Base-by-base conservation (phyloP, 306 rosid species). In the Geum urbanum region DNA sequence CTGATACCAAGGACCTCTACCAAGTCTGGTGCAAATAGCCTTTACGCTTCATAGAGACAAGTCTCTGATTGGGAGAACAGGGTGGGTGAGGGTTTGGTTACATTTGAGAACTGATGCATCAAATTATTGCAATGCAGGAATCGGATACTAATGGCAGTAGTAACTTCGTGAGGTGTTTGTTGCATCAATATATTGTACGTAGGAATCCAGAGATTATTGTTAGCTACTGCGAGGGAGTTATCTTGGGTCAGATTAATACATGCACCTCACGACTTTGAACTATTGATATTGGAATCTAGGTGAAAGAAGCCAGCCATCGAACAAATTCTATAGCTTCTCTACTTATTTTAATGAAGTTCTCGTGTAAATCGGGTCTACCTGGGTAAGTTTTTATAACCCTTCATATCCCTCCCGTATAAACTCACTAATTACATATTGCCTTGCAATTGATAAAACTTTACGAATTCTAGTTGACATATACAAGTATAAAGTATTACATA, bases 1-100 rank as follows among this genome's bases (percentile, higher is more conserved):
- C 41, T 63, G 74, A 72, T 70, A 5, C 71, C 69, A 77, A 63
- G 64, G 71, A 76, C 68, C 46, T 66, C 52, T 1, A 3, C 69
- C 64, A 84, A 84, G 83, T 27, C 37, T 57, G 43, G 63, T 57
- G 11, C 13, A 27, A 32, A 67, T 11, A 37, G 59, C 18, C 60
- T 67, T 51, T 37, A 53, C 20, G 51, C 41, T 53, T 19, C 27
- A n/a, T 27, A 68, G 35, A 7, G 14, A 37, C 12, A 13, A 46
- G 40, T 27, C 51, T 53, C 40, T 7, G 15, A 27, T 1, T 49
- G 22, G 7, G 58, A 48, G 3, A 35, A 0, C 7, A 5, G 22
- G 6, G 35, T 63, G 2, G 10, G 16, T 18, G 46, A 49, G 11
- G 32, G 58, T 16, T 32, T 16, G 2, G 16, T 6, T 47, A 10